Evolutionary conservation across 2,329 filamentous ascomycete species (phyloP), one percentile per base, ranked within the genome.

Genomic region (Colletotrichum eleusines): DNA sequence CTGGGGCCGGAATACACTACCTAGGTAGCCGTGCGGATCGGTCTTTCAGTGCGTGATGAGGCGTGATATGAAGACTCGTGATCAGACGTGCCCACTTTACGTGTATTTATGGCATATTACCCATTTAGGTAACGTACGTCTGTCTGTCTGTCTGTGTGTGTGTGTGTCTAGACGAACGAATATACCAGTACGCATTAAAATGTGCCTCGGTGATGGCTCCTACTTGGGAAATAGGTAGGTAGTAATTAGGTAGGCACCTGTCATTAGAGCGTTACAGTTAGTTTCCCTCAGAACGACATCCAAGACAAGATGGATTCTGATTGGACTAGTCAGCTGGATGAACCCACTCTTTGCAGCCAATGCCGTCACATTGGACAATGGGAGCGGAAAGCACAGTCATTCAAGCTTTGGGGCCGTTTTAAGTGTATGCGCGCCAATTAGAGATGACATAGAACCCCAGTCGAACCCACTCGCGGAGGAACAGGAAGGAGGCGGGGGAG

Each of bases 371-470:
- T 20, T 31, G 44, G 44, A 46, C 3, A 20, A 18, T 53, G 28
- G 18, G 6, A n/a, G n/a, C n/a, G n/a, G n/a, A n/a, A n/a, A n/a
- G n/a, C n/a, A n/a, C n/a, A n/a, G n/a, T n/a, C 23, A 68, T 63
- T 69, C 69, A 63, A 55, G 59, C 64, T 59, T 71, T 60, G 14
- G n/a, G 40, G 26, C 18, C 5, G 20, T 18, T n/a, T n/a, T n/a
- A n/a, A n/a, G n/a, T 23, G 12, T 69, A 71, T 63, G 69, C 69
- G 69, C 69, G 8, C 69, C 69, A 71, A 71, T 69, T 58, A 69
- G 20, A 11, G 38, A n/a, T 26, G 42, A 35, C 20, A 7, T 1
- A 23, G 20, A 9, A 4, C 18, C 44, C 58, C 20, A 23, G 14
- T 11, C 9, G 7, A 23, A 44, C 18, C 64, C 58, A 48, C 28